Evolutionary conservation across 2,329 filamentous ascomycete genomes (phyloP), one percentile per base, ranked within the genome.

Genomic region (Apiospora arundinis): DNA sequence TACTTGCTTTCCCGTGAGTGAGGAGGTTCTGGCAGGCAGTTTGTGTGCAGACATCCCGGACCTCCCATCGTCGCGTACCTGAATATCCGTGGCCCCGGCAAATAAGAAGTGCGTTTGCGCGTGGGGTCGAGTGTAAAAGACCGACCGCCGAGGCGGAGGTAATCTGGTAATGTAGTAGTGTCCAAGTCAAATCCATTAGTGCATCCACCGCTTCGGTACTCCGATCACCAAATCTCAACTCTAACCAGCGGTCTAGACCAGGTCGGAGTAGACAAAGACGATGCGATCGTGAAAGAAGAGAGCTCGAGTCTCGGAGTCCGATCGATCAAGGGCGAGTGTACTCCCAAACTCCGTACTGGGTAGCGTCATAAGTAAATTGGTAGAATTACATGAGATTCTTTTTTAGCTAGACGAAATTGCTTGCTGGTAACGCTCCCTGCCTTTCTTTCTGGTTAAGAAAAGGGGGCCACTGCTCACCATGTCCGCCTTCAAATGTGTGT

Each of bases 121-220:
- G 52, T 60, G 52, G 52, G 52, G 52, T 60, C 28, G 16, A 18
- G 7, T 37, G 25, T 21, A 21, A 40, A 63, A n/a, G 32, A 63
- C 56, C 52, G 52, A 60, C 52, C 28, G 28, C 56, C 56, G 56
- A 40, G 18, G 56, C 32, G 28, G 56, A 60, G 52, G 52, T 48
- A 21, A 37, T 37, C 28, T 60, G 52, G 52, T 48, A 21, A 37
- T 37, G 52, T 60, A 32, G 28, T 60, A 37, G 52, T 60, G 52
- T 25, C 28, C 52, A 37, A 60, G 52, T 21, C 52, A 60, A 40
- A 40, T 40, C 12, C 32, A 40, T 40, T 63, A 63, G 56, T 63
- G 28, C 32, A 63, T 63, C 56, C 56, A 63, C 56, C 32, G 56
- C 56, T 63, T 63, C 56, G 56, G 56, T 63, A 63, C 56, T 63